Percentiles rank a stretch among this genome's conserved stretches.
These are phyloP conservation scores for Tephrocybe sp. DNA, from an alignment of 768 basidiomycete genomes.

Conservation along the genomic window DNA sequence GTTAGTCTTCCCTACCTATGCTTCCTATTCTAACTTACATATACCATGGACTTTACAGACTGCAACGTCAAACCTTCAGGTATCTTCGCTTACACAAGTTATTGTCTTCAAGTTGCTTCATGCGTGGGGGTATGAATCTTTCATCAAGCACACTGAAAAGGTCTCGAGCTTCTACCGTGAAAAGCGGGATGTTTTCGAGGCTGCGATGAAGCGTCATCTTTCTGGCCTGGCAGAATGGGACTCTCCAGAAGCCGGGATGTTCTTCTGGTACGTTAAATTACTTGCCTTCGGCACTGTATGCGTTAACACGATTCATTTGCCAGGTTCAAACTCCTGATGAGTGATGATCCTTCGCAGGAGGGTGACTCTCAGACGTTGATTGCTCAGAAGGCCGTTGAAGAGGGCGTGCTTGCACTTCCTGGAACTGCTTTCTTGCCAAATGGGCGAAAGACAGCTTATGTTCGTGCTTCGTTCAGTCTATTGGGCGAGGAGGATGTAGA, in stretches of 20 bases:
- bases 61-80: slow-evolving; percentile 57
- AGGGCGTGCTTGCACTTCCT: slow-evolving; percentile 82
- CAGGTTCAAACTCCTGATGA: slow-evolving; percentile 66
- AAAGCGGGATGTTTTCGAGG: slow-evolving; percentile 72
- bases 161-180: slow-evolving; percentile 68
- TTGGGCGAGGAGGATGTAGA: slow-evolving; percentile 61
- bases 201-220: slow-evolving; percentile 65
- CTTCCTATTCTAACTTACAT: background rate
- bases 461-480: slow-evolving; percentile 77
- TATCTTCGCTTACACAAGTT: slow-evolving; percentile 56
- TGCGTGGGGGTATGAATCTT: slow-evolving; percentile 71
- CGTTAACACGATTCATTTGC: background rate
- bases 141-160: slow-evolving; percentile 57
- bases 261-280: slow-evolving; percentile 63
- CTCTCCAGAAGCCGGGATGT: slow-evolving; percentile 79
- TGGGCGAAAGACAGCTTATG: slow-evolving; percentile 61
- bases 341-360: slow-evolving; percentile 25
- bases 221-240: slow-evolving; percentile 69
- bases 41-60: slow-evolving; percentile 9
- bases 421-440: slow-evolving; percentile 74
- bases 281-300: background rate
- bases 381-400: slow-evolving; percentile 61
- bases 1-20: slow-evolving; percentile 32
- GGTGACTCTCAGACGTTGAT: slow-evolving; percentile 71
- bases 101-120: slow-evolving; percentile 53